phyloP scores from a whole-genome alignment of 805 yeast genomes.

The Sugiyamaella floridensis region DNA sequence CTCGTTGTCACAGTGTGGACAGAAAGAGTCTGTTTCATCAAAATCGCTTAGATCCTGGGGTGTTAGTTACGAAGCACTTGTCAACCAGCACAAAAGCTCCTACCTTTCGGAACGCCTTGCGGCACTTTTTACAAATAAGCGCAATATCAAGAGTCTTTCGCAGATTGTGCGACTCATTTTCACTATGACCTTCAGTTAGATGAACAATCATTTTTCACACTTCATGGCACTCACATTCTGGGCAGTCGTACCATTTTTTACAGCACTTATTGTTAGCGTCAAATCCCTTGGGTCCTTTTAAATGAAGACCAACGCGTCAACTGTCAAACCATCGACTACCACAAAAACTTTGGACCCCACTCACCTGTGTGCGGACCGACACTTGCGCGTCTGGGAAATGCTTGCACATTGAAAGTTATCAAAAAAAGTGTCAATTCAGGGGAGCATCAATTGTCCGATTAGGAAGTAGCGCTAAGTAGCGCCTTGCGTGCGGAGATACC shows the following conservation, averaged over 20 bases:
- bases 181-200: conserved; percentile 23
- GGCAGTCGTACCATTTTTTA: conserved; percentile 31
- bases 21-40: conserved; percentile 30
- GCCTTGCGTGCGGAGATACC: not conserved
- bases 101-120: conserved; percentile 29
- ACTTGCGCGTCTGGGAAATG: conserved; percentile 31
- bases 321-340: not conserved
- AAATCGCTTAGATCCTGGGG: conserved; percentile 28
- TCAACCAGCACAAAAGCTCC: not conserved
- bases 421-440: too few species aligned
- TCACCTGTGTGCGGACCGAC: conserved; percentile 27
- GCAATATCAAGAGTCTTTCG: conserved; percentile 28
- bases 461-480: not conserved
- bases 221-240: conserved; percentile 22
- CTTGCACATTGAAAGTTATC: conserved; percentile 24
- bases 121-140: conserved; percentile 29
- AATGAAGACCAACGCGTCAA: too few species aligned
- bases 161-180: conserved; percentile 26
- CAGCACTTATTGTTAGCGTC: conserved; percentile 20
- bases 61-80: not conserved
- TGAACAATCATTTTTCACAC: not conserved
- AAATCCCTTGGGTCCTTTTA: too few species aligned
- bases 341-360: not conserved
- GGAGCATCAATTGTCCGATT: conserved; percentile 1
- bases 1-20: conserved; percentile 31